Percentiles rank a stretch among this genome's conserved stretches.
Evolutionary conservation across 2,329 filamentous ascomycete genomes (phyloP).

Genomic region (Fusarium udum): DNA sequence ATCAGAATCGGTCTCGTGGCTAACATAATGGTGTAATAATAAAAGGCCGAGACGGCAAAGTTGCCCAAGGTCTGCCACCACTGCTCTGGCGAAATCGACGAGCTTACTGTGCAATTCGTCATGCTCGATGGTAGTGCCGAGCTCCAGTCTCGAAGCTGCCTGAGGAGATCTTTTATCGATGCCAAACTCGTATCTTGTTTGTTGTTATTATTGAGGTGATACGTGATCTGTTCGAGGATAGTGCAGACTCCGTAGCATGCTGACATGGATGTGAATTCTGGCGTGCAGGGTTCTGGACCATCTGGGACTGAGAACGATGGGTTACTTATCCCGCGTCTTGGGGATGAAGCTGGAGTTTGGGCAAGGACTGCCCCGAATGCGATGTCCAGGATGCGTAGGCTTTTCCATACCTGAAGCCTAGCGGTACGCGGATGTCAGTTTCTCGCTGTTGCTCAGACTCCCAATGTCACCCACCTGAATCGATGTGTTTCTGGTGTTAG

Average conservation of each 20-base stretch:
- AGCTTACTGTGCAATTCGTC: neutral
- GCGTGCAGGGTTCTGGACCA: fast-evolving
- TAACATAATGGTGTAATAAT: neutral
- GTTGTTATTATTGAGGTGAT: neutral
- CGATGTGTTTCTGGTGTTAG: neutral
- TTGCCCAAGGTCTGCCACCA: neutral
- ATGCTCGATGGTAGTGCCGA: neutral
- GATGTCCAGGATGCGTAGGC: neutral
- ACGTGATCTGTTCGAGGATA: neutral
- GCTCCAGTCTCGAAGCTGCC: neutral
- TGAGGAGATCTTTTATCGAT: neutral
- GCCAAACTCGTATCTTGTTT: neutral
- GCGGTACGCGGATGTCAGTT: fast-evolving
- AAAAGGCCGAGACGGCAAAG: neutral
- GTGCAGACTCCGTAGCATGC: neutral
- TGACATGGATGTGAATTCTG: neutral
- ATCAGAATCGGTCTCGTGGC: neutral
- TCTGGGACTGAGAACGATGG: neutral
- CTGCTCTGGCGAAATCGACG: neutral
- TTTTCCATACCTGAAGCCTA: neutral
- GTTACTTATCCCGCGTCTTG: neutral
- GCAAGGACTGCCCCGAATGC: neutral
- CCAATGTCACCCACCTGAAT: neutral
- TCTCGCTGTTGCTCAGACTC: fast-evolving
- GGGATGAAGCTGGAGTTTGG: neutral